A percentile compares a stretch with the other conserved stretches of the same genome.
Conservation (phyloP, 768 basidiomycete species). For the Rhodotorula sphaerocarpa region DNA sequence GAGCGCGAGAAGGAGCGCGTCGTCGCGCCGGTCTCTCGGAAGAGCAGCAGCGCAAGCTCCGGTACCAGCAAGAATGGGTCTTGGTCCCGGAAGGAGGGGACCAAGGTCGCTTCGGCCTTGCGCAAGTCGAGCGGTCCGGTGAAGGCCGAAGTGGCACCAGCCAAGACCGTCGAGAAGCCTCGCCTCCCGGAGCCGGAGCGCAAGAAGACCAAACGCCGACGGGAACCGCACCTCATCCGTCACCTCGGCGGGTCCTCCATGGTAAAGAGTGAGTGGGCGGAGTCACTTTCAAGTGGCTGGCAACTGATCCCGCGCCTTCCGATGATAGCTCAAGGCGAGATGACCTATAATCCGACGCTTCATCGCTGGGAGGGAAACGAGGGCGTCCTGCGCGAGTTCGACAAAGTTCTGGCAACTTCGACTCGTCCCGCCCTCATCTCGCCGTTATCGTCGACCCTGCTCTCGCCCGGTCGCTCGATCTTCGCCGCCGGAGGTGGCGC, state of each 20-base stretch:
- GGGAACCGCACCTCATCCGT: conserved; percentile 80
- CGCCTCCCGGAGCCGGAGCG: not conserved
- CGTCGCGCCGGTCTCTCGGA: not conserved
- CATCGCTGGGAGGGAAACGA: conserved; percentile 98
- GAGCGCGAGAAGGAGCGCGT: conserved; percentile 35
- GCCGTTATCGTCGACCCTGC: conserved; percentile 76
- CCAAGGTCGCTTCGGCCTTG: not conserved
- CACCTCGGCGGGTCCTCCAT: conserved; percentile 60
- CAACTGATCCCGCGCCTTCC: too few relatives aligned
- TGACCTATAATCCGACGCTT: conserved; percentile 89
- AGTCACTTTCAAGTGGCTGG: not conserved
- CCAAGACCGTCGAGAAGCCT: not conserved
- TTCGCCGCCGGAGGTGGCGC: not conserved
- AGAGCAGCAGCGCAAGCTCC: conserved; percentile 3
- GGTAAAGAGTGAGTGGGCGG: conserved; percentile 60
- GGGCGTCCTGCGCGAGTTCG: conserved; percentile 79
- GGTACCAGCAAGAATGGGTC: conserved; percentile 2
- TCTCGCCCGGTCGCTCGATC: conserved; percentile 48
- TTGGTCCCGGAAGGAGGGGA: conserved; percentile 1
- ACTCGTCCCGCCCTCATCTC: conserved; percentile 92
- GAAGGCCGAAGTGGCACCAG: not conserved
- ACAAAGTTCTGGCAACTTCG: conserved; percentile 66
- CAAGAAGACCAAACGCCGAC: conserved; percentile 37
- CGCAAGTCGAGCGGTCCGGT: too few relatives aligned
- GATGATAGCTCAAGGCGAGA: conserved; percentile 73